Percentiles rank a stretch among this genome's conserved stretches.
phyloP scores from a whole-genome alignment of 192 early-diverging fungal species.

The Backusella macrospora region DNA sequence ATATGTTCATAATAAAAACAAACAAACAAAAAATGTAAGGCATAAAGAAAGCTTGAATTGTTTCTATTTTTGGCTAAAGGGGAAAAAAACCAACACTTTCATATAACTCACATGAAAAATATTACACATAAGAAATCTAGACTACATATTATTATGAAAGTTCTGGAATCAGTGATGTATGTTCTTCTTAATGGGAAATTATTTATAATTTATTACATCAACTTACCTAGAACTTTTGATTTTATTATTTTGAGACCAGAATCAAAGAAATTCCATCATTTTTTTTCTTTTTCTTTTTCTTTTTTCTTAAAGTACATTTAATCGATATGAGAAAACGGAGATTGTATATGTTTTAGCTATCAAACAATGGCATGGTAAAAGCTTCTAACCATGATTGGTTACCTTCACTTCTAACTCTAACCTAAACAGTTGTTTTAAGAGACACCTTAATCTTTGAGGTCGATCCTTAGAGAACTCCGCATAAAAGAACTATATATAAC shows the following conservation, averaged over 20 bases:
- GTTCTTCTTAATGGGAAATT: too few relatives aligned
- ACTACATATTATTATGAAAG: too few relatives aligned
- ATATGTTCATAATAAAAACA: background rate
- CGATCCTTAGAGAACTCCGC: background rate
- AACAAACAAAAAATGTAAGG: background rate
- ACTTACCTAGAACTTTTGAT: too few relatives aligned
- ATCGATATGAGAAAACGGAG: background rate
- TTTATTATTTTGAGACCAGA: too few relatives aligned
- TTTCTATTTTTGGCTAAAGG: background rate
- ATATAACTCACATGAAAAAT: too few relatives aligned
- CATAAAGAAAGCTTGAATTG: background rate
- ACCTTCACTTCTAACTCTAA: background rate
- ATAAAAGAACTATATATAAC: background rate
- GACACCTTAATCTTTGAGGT: constrained; percentile 2
- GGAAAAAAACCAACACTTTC: background rate
- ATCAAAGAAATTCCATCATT: too few relatives aligned
- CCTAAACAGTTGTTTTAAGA: constrained; percentile 2
- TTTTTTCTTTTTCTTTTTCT: too few relatives aligned
- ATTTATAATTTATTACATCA: too few relatives aligned
- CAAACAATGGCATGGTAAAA: background rate
- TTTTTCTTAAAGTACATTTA: too few relatives aligned
- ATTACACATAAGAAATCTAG: too few relatives aligned
- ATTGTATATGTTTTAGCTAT: background rate
- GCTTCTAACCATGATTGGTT: background rate
- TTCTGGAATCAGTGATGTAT: too few relatives aligned